Base-by-base conservation (phyloP, 202 grass and related monocot genomes). In the Hordeum pubiflorum region DNA sequence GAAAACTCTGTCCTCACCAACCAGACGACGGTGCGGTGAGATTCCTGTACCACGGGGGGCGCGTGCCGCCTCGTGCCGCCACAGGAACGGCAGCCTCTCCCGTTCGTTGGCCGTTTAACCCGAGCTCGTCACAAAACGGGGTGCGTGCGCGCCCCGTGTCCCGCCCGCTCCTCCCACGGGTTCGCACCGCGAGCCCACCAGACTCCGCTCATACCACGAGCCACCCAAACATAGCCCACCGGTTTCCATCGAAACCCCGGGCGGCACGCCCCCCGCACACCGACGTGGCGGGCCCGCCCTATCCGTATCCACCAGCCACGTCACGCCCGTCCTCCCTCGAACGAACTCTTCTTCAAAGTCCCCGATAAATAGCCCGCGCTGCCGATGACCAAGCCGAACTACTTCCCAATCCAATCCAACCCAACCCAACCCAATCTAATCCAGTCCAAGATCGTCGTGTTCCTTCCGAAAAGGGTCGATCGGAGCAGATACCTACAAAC, bases 301-400 rank as follows among this genome's bases (percentile, higher is more conserved):
- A 55, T 67, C 80, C 17, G 82, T 48, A 78, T 79, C 36, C 37
- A 18, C 18, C 17, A 74, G 58, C 37, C 72, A 20, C 50, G 70
- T 66, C 63, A 66, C 33, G 17, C 63, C 44, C 27, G 5, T 2
- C 31, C 24, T 26, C 24, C 24, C 24, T 26, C 26, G 2, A 1
- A 24, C 20, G 6, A 18, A 52, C 46, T 14, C 14, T 10, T 17
- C 34, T 10, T 7, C 50, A n/a, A 6, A 2, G 44, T 12, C 44
- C 75, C 32, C 10, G 18, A 86, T 83, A 93, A 80, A 91, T 87
- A 67, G 6, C 78, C 55, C 57, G 24, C 13, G 14, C 13, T 6
- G 41, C 72, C 75, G 0, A 17, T 27, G 11, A 74, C 5, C 12
- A 13, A 58, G 10, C 34, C 2, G 6, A 82, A 34, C 60, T 72